These are phyloP conservation scores for Paxillus ammoniavirescens DNA, from an alignment of 768 basidiomycete species.

Conservation along the genomic window DNA sequence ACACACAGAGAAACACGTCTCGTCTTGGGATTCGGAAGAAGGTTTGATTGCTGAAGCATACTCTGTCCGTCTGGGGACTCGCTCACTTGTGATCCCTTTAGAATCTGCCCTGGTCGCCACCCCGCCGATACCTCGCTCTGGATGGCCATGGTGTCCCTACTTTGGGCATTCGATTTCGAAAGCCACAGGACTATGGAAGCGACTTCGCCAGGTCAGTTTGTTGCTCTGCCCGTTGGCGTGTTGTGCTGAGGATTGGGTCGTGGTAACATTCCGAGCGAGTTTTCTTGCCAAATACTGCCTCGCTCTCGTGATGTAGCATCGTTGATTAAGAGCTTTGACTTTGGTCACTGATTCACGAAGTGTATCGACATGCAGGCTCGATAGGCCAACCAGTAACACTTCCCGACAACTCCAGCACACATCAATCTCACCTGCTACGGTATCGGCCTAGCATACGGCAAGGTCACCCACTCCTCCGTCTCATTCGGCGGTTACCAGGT, in stretches of 20 bases:
- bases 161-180: background rate
- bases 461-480: no score
- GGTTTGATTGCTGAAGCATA: background rate
- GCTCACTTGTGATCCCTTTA: background rate
- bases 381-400: no score
- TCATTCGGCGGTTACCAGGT: no score
- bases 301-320: background rate
- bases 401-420: no score
- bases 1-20: background rate
- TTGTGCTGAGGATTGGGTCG: background rate
- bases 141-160: background rate
- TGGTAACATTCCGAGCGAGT: background rate
- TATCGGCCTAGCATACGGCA: no score
- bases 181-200: background rate
- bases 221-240: background rate
- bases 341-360: background rate
- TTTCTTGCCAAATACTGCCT: background rate
- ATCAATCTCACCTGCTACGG: no score
- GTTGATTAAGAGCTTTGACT: background rate
- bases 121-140: background rate
- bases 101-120: constrained; percentile 6
- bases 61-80: background rate
- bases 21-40: background rate
- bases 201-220: background rate
- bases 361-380: no score